Conservation (phyloP, 176 grass and related monocot genomes). For the Miscanthus lutarioriparius region DNA sequence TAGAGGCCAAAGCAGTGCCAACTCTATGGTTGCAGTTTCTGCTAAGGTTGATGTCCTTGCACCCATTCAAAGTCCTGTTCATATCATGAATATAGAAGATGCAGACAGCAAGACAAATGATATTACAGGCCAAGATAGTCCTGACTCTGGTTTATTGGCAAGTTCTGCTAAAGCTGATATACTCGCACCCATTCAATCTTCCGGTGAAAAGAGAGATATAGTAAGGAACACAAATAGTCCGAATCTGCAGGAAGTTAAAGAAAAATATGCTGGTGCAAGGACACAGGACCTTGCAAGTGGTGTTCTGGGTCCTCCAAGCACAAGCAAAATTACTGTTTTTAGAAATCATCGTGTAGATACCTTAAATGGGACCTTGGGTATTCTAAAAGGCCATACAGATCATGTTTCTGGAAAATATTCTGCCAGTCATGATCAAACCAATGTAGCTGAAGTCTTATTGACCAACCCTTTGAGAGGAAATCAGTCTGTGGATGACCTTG, state of each 20-base stretch:
- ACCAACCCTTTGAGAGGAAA: slow-evolving; percentile 24
- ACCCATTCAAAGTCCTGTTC: slow-evolving; percentile 16
- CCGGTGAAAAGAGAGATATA: not conserved
- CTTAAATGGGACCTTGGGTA: slow-evolving; percentile 14
- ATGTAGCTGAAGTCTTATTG: slow-evolving; percentile 12
- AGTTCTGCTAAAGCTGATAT: slow-evolving; percentile 12
- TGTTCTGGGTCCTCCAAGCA: slow-evolving; percentile 18
- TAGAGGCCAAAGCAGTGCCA: slow-evolving; percentile 7
- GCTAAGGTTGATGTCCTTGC: slow-evolving; percentile 3
- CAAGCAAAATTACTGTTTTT: slow-evolving; percentile 32
- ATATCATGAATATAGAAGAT: slow-evolving; percentile 9
- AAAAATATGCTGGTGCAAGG: slow-evolving; percentile 24
- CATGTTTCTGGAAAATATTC: slow-evolving; percentile 1
- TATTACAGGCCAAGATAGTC: slow-evolving; percentile 4
- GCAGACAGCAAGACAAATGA: not conserved
- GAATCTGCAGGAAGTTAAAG: slow-evolving; percentile 14
- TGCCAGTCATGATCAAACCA: not conserved
- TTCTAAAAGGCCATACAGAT: slow-evolving; percentile 9
- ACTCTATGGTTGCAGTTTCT: slow-evolving; percentile 3
- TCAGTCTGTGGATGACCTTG: not conserved
- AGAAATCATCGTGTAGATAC: slow-evolving; percentile 34
- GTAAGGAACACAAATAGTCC: slow-evolving; percentile 13
- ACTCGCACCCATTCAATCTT: not conserved
- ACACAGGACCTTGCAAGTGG: not conserved
- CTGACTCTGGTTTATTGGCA: not conserved